phyloP scores from a whole-genome alignment of 2,329 filamentous ascomycete genomes.

The Aspergillus amoenus region DNA sequence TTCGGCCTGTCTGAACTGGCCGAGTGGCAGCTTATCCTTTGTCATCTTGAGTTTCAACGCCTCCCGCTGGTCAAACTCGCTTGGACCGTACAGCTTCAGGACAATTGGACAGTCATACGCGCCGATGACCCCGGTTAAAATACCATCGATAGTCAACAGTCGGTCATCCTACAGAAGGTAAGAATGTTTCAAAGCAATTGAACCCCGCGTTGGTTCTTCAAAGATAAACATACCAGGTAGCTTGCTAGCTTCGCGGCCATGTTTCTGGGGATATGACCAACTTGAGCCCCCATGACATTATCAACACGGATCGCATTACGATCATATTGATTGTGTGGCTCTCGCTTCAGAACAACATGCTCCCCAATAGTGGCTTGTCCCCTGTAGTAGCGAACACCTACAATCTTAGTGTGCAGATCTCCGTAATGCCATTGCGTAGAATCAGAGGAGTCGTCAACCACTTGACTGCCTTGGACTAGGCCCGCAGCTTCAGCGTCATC shows the following conservation, averaged over 20 bases:
- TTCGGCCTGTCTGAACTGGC: slow-evolving; percentile 54
- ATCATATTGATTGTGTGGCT: slow-evolving; percentile 70
- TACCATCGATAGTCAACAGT: slow-evolving; percentile 66
- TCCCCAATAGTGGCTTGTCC: slow-evolving; percentile 64
- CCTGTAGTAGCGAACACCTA: slow-evolving; percentile 62
- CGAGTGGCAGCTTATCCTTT: slow-evolving; percentile 61
- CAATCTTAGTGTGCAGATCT: slow-evolving; percentile 54
- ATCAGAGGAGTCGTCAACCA: slow-evolving; percentile 35
- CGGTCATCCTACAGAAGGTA: slow-evolving; percentile 49
- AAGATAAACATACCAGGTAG: slow-evolving; percentile 58
- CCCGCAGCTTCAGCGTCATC: slow-evolving; percentile 38
- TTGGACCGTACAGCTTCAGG: slow-evolving; percentile 68
- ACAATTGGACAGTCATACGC: slow-evolving; percentile 70
- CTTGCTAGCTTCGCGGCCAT: slow-evolving; percentile 70
- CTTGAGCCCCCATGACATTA: slow-evolving; percentile 72
- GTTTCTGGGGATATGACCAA: slow-evolving; percentile 72
- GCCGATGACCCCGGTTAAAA: slow-evolving; percentile 66
- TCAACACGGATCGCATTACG: slow-evolving; percentile 74
- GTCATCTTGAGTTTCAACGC: slow-evolving; percentile 64
- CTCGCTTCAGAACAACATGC: slow-evolving; percentile 61
- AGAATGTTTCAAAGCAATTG: neutral
- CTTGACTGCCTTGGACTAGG: slow-evolving; percentile 34
- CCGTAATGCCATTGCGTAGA: slow-evolving; percentile 41
- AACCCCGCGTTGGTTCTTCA: neutral
- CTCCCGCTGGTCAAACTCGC: slow-evolving; percentile 52